phyloP scores from a whole-genome alignment of 2,329 filamentous ascomycete species.

The Zasmidium angulare region DNA sequence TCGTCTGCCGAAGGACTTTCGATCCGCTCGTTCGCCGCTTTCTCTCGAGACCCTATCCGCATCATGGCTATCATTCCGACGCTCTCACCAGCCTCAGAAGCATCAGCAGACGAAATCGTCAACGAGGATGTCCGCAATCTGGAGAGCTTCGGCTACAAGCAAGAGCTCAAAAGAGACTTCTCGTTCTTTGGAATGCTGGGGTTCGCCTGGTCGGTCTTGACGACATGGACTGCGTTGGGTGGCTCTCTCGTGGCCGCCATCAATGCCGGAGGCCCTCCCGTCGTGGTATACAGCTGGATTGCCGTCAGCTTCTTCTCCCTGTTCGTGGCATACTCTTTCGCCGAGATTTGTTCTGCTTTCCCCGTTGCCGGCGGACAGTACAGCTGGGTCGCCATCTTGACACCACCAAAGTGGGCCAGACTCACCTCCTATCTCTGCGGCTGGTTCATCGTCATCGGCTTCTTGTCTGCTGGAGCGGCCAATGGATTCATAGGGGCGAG shows the following conservation, averaged over 20 bases:
- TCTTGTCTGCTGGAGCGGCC: not conserved
- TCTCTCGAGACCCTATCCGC: not conserved
- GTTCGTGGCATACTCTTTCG: conserved; percentile 57
- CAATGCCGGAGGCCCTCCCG: conserved; percentile 55
- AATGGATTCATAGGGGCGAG: conserved; percentile 37
- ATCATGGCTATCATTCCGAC: not conserved
- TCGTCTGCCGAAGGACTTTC: too few species aligned
- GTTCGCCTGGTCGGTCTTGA: conserved; percentile 59
- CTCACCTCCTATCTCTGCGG: conserved; percentile 27
- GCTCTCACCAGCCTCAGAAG: not conserved
- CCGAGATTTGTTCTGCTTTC: conserved; percentile 57
- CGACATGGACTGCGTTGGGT: conserved; percentile 56
- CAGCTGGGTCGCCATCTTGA: conserved; percentile 56
- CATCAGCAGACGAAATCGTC: not conserved
- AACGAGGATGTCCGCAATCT: conserved; percentile 38
- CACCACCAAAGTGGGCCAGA: conserved; percentile 42
- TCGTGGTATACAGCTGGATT: conserved; percentile 59
- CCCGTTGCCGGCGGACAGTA: conserved; percentile 58
- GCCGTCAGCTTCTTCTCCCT: conserved; percentile 52
- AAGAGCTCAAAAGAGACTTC: conserved; percentile 58
- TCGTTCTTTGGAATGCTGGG: conserved; percentile 57
- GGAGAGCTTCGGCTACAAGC: conserved; percentile 40
- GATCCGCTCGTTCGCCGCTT: too few species aligned
- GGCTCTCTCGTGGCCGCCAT: conserved; percentile 58
- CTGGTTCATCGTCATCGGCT: not conserved